Conservation (phyloP, 352 stramenopile species). For the Globisporangium polare region DNA sequence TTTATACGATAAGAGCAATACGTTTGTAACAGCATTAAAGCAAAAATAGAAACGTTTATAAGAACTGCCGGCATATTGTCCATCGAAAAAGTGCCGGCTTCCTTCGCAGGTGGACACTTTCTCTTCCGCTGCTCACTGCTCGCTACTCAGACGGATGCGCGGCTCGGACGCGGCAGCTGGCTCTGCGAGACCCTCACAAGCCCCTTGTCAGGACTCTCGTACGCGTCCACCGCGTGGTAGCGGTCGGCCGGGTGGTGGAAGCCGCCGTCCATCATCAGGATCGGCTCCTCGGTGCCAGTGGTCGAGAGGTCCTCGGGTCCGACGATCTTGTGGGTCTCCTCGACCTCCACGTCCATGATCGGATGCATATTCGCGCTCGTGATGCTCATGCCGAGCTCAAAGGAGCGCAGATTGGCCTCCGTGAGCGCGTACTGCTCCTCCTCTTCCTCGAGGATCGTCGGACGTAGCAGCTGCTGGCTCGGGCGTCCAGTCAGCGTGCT, state of each 20-base stretch:
- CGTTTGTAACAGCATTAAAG: no score
- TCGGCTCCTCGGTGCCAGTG: background rate
- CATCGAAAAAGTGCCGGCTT: background rate
- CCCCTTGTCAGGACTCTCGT: background rate
- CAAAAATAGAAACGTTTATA: no score
- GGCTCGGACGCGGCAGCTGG: constrained; percentile 4
- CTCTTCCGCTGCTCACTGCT: background rate
- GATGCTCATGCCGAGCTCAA: constrained; percentile 11
- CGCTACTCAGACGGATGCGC: constrained; percentile 4
- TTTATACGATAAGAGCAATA: no score
- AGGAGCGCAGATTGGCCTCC: constrained; percentile 15
- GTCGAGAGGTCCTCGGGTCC: constrained; percentile 3
- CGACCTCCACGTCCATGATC: background rate
- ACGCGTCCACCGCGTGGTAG: background rate
- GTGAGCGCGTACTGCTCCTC: constrained; percentile 12
- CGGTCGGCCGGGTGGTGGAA: background rate
- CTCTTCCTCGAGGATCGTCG: constrained; percentile 10
- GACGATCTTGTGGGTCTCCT: constrained; percentile 4
- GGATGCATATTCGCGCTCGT: background rate
- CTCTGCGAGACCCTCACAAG: background rate
- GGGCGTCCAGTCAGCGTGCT: background rate
- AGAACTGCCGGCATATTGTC: no score
- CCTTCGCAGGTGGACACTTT: background rate
- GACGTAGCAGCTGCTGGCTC: background rate
- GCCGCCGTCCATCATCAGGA: background rate